Conservation (phyloP, 2,329 filamentous ascomycete genomes). For the Sclerotinia glacialis region DNA sequence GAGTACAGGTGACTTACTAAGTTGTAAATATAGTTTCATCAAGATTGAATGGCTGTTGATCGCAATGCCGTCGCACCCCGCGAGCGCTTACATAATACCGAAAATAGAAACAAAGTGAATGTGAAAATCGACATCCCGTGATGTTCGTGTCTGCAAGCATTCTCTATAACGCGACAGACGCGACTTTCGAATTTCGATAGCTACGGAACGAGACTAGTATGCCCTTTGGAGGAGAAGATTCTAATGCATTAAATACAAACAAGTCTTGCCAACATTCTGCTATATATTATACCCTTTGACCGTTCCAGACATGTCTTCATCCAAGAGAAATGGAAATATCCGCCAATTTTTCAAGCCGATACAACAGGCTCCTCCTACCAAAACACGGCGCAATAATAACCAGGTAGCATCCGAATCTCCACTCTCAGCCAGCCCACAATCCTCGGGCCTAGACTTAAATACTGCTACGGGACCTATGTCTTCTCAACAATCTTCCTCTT, state of each 20-base stretch:
- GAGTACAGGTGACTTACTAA: not conserved
- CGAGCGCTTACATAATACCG: constrained; percentile 1
- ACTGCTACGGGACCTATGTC: not conserved
- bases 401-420: not conserved
- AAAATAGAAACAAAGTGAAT: constrained; percentile 3
- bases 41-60: constrained; percentile 11
- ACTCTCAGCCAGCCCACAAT: not conserved
- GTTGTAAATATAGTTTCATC: constrained; percentile 3
- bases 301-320: not conserved
- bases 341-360: constrained; percentile 15
- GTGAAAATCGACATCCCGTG: constrained; percentile 5
- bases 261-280: not conserved
- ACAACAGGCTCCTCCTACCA: not conserved
- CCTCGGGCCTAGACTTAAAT: not conserved
- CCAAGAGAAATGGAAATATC: constrained; percentile 17
- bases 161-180: constrained; percentile 8
- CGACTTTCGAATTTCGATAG: not conserved
- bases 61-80: not conserved
- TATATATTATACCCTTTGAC: not conserved
- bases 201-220: not conserved
- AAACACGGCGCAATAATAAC: not conserved
- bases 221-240: not conserved
- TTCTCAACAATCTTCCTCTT: constrained; percentile 8
- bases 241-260: not conserved
- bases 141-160: constrained; percentile 19